Base-by-base conservation (phyloP, 345 rosid genomes). In the Populus pruinosa region DNA sequence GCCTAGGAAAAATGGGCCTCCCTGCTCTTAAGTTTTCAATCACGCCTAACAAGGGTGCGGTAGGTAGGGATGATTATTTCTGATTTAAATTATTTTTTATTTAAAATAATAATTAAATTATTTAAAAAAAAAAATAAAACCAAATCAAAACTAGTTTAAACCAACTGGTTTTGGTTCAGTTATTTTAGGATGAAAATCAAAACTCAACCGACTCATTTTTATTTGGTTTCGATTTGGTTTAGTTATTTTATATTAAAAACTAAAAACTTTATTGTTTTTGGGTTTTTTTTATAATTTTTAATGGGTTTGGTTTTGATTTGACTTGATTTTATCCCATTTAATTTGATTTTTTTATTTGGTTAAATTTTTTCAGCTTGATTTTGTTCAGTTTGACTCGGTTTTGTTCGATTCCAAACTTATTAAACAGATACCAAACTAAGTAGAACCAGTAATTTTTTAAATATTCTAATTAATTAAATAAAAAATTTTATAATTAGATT, bases 131-230 rank as follows among this genome's bases (percentile, higher is more conserved):
- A 4, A 31, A 31, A 2, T 31, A 3, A 31, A 31, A 0, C 0
- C 0, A 33, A 33, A 33, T 0, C 5, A 0, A 25, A 25, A 25
- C 27, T 25, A 25, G 27, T 33, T 33, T 4, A 33, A 33, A 33
- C 0, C 0, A 0, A 3, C 0, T 33, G 0, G 5, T 33, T 33
- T 33, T 0, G 0, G 0, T 33, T 33, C 0, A 0, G 0, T 33
- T 4, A 33, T 33, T 33, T 33, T 33, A 33, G 0, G 0, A 33
- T 0, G 0, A 33, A 33, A 33, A 33, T 0, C 0, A 0, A 33
- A 33, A 33, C 0, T 0, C 36, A 33, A 33, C 5, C 5, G 0
- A 33, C 0, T 33, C 0, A 33, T 33, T 33, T 33, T 33, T 3
- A 0, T 33, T 33, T 0, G 5, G 33, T 31, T 31, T 31, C 4